A percentile compares a stretch with the other conserved stretches of the same genome.
phyloP scores from a whole-genome alignment of 305 asterid species.

The Solanum hybrid region DNA sequence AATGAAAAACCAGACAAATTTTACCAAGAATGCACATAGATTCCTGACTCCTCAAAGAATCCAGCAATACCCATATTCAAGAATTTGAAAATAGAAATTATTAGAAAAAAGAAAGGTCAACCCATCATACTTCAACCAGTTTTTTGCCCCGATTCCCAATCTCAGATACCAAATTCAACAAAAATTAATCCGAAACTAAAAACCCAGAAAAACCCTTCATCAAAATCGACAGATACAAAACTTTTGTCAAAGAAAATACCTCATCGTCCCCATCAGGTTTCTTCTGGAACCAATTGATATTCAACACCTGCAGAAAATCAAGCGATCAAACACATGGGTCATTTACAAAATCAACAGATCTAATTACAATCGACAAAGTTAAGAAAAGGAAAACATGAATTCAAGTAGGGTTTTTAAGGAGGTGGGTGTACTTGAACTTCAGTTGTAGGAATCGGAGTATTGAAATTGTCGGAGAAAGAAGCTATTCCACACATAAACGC shows the following conservation, averaged over 20 bases:
- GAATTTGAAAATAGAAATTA: neutral
- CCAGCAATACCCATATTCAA: neutral
- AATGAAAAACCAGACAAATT: neutral
- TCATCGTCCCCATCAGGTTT: conserved; percentile 97
- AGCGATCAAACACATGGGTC: neutral
- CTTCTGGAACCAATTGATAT: conserved; percentile 97
- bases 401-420: neutral
- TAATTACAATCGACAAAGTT: neutral
- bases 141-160: neutral
- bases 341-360: conserved; percentile 4
- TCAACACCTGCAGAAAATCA: conserved; percentile 52
- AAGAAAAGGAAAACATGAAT: neutral
- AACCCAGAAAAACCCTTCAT: neutral
- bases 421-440: conserved; percentile 46
- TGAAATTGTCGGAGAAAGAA: conserved; percentile 71
- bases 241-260: conserved; percentile 30
- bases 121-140: neutral
- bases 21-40: neutral
- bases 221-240: neutral
- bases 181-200: neutral
- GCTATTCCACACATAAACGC: conserved; percentile 76
- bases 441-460: conserved; percentile 55
- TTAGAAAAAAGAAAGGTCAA: neutral
- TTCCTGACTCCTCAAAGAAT: neutral
- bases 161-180: neutral